Conservation (phyloP, 164 flowering plant genomes). For the Vitis cinerea region DNA sequence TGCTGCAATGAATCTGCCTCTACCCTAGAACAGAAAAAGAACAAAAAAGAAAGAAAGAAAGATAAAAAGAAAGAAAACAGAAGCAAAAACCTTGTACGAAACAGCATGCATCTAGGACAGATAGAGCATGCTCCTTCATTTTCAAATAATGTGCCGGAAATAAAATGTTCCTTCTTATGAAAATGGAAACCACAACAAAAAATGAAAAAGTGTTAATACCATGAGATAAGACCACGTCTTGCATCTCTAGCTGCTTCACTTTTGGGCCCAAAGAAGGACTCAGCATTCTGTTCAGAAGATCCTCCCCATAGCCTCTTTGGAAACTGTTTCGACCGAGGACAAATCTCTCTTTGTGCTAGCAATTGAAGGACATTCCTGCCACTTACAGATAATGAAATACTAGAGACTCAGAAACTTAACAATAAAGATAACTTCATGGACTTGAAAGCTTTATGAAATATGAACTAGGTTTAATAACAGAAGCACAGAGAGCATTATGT, state of each 20-base stretch:
- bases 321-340: slow-evolving; percentile 48
- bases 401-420: no score
- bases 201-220: slow-evolving; percentile 34
- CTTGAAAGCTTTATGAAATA: no score
- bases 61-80: neutral
- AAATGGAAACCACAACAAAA: no score
- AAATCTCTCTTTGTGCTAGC: slow-evolving; percentile 70
- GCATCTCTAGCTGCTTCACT: slow-evolving; percentile 48
- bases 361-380: slow-evolving; percentile 57
- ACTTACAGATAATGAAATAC: slow-evolving; percentile 15
- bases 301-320: slow-evolving; percentile 57
- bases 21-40: slow-evolving; percentile 47
- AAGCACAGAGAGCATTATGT: no score
- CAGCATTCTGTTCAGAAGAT: slow-evolving; percentile 22
- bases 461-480: no score
- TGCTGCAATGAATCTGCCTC: slow-evolving; percentile 82
- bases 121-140: no score
- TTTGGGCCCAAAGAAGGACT: slow-evolving; percentile 22
- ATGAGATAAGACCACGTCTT: slow-evolving; percentile 63
- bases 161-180: no score
- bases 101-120: no score
- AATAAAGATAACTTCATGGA: no score
- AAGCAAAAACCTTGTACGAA: no score
- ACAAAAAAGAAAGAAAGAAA: neutral
- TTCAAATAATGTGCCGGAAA: no score